These are phyloP conservation scores for Daldinia vernicosa DNA, from an alignment of 495 filamentous ascomycete species.

Conservation along the genomic window DNA sequence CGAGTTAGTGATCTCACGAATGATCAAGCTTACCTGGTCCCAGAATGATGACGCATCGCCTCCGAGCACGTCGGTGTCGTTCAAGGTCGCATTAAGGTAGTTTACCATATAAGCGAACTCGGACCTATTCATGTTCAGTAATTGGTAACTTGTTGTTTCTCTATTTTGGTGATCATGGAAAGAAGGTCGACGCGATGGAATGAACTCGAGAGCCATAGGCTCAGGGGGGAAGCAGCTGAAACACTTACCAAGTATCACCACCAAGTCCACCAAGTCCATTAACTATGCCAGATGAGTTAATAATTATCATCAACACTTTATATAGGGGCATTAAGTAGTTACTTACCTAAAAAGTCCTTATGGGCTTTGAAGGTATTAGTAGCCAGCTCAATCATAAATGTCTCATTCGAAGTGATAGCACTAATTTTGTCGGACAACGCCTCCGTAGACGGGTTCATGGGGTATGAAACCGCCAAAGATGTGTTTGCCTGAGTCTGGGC, in stretches of 20 bases:
- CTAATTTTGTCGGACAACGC: conserved; percentile 49
- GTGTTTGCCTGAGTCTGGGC: conserved; percentile 56
- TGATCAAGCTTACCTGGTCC: conserved; percentile 37
- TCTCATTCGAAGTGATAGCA: conserved; percentile 35
- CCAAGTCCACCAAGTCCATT: conserved; percentile 50
- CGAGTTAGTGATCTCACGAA: not conserved
- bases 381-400: conserved; percentile 55
- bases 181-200: not conserved
- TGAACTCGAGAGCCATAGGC: not conserved
- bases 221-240: not conserved
- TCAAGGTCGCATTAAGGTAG: conserved; percentile 61
- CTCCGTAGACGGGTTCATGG: conserved; percentile 46
- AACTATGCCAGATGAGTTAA: conserved; percentile 36
- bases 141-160: conserved; percentile 32
- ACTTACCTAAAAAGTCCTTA: conserved; percentile 58
- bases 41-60: conserved; percentile 45
- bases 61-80: conserved; percentile 62
- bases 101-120: conserved; percentile 70
- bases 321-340: not conserved
- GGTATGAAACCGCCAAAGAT: conserved; percentile 43
- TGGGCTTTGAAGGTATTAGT: conserved; percentile 72
- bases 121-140: conserved; percentile 49
- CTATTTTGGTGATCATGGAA: not conserved
- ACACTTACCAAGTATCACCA: conserved; percentile 43
- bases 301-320: conserved; percentile 11